A percentile compares a stretch with the other conserved stretches of the same genome.
Conservation (phyloP, 345 rosid species). For the Bruguiera gymnorhiza region DNA sequence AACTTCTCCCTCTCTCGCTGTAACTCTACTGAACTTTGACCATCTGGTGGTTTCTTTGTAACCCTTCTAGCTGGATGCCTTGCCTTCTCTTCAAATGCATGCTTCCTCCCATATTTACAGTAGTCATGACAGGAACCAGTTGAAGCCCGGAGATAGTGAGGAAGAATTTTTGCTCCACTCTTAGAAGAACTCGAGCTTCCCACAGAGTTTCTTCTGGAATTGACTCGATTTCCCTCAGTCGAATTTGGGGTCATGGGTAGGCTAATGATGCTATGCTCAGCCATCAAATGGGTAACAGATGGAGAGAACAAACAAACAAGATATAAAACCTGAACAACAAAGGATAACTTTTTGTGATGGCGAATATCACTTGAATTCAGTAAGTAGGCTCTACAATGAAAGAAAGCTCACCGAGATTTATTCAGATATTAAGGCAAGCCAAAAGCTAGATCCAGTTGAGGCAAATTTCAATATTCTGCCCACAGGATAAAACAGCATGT, state of each 20-base stretch:
- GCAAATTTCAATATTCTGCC: conserved; percentile 1
- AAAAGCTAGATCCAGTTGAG: background rate
- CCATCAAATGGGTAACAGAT: conserved; percentile 36
- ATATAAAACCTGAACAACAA: conserved; percentile 11
- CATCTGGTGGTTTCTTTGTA: conserved; percentile 31
- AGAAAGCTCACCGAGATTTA: background rate
- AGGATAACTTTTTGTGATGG: background rate
- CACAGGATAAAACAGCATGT: background rate
- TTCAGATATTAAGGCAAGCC: background rate
- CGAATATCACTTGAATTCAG: background rate
- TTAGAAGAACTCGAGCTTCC: conserved; percentile 36
- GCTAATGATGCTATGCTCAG: conserved; percentile 31
- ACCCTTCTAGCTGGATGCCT: conserved; percentile 41
- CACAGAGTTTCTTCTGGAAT: conserved; percentile 41
- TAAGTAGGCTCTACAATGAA: background rate
- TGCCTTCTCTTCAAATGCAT: conserved; percentile 45
- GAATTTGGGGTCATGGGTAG: conserved; percentile 32
- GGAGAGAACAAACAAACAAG: background rate
- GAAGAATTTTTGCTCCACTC: conserved; percentile 42
- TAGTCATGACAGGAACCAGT: conserved; percentile 82
- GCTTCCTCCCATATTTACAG: conserved; percentile 68
- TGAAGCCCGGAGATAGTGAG: conserved; percentile 67
- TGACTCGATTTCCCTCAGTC: conserved; percentile 24
- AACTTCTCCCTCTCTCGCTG: conserved; percentile 33
- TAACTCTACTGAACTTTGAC: conserved; percentile 25